Conservation (phyloP, 179 eudicot genomes). For the Amaranthus tricolor region DNA sequence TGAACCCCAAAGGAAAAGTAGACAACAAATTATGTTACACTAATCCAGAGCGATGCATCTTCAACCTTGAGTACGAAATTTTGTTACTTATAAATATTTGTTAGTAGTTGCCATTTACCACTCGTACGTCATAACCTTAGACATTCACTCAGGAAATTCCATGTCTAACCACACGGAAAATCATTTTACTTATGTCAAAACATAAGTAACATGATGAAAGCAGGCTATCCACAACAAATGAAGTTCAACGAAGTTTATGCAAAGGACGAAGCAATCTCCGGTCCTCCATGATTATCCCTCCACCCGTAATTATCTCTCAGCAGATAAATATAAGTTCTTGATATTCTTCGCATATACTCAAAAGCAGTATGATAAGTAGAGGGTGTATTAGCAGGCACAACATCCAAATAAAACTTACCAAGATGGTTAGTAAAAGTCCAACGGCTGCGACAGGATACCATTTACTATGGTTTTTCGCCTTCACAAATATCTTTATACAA, state of each 20-base stretch:
- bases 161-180: too few species aligned
- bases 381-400: not conserved
- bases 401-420: conserved; percentile 37
- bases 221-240: not conserved
- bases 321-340: not conserved
- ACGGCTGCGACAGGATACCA: conserved; percentile 42
- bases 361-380: not conserved
- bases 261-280: not conserved
- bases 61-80: too few species aligned
- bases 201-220: not conserved
- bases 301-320: not conserved
- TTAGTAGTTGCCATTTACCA: too few species aligned
- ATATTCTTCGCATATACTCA: too few species aligned
- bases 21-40: too few species aligned
- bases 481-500: conserved; percentile 47
- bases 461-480: conserved; percentile 32
- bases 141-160: too few species aligned
- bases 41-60: too few species aligned
- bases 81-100: too few species aligned
- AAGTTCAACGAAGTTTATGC: not conserved
- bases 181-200: not conserved
- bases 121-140: too few species aligned
- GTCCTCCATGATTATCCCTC: not conserved
- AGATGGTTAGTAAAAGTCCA: conserved; percentile 41
- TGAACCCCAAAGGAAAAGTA: too few species aligned